Conservation (phyloP, 2,329 filamentous ascomycete species). For the Claviceps pazoutovae region DNA sequence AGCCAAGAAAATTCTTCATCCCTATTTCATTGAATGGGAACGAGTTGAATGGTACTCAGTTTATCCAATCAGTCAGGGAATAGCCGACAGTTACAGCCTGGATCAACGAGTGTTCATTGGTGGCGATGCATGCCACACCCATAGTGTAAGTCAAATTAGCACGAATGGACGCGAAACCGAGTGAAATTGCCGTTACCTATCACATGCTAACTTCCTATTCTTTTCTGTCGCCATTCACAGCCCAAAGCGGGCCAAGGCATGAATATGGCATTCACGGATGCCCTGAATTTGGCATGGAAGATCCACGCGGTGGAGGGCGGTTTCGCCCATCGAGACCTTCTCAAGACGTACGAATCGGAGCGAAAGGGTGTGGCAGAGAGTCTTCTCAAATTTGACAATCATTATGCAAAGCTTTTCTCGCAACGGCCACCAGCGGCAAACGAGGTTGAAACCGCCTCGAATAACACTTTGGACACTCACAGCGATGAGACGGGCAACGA, state of each 20-base stretch:
- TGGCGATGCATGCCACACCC: conserved; percentile 68
- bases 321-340: conserved; percentile 58
- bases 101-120: conserved; percentile 60
- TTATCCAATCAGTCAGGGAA: conserved; percentile 63
- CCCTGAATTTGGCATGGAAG: conserved; percentile 90
- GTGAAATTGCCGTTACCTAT: not conserved
- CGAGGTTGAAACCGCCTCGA: conserved; percentile 56
- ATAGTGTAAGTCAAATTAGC: conserved; percentile 41
- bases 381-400: conserved; percentile 73
- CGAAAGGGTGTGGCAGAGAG: conserved; percentile 74
- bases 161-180: not conserved
- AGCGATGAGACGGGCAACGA: conserved; percentile 41
- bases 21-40: conserved; percentile 55
- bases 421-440: conserved; percentile 57
- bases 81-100: conserved; percentile 52
- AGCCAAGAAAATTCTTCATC: conserved; percentile 50
- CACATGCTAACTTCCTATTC: not conserved
- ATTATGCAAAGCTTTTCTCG: conserved; percentile 83
- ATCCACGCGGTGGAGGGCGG: conserved; percentile 80
- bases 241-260: conserved; percentile 69
- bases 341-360: conserved; percentile 78
- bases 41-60: conserved; percentile 61
- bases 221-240: conserved; percentile 25
- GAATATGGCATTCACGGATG: conserved; percentile 69
- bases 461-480: conserved; percentile 14